These are phyloP conservation scores for Pythium brassicae DNA, from an alignment of 352 stramenopile species.

Conservation along the genomic window DNA sequence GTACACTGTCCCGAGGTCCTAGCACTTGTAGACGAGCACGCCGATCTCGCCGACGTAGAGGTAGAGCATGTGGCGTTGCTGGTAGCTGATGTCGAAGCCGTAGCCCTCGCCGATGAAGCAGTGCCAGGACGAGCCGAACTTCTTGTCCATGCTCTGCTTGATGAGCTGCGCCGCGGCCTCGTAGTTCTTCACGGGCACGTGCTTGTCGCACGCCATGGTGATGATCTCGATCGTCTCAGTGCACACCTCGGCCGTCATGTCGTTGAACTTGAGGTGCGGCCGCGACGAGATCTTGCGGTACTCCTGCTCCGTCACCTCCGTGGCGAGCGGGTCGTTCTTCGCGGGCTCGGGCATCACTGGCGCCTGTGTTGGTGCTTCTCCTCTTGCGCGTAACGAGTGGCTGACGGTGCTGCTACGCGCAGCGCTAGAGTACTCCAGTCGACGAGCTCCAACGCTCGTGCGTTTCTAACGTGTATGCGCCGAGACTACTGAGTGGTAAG, in stretches of 20 bases:
- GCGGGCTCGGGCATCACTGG: constrained; percentile 44
- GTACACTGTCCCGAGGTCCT: too few species aligned
- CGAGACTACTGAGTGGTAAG: too few species aligned
- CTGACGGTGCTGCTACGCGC: too few species aligned
- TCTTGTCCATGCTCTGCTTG: constrained; percentile 97
- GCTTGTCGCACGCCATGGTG: constrained; percentile 96
- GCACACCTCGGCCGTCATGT: constrained; percentile 93
- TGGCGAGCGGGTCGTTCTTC: constrained; percentile 29
- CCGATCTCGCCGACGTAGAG: constrained; percentile 92
- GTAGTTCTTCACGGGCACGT: constrained; percentile 92
- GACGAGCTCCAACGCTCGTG: too few species aligned
- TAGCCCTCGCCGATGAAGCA: constrained; percentile 96
- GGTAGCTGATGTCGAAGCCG: constrained; percentile 95
- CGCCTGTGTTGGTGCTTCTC: too few species aligned
- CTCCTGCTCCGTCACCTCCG: constrained; percentile 66
- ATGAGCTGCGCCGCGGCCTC: constrained; percentile 90
- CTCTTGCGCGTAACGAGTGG: too few species aligned
- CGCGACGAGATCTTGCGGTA: constrained; percentile 85
- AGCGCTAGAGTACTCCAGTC: too few species aligned
- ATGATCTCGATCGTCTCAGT: constrained; percentile 95
- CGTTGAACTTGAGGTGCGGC: constrained; percentile 77
- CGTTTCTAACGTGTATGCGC: too few species aligned
- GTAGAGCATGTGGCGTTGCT: constrained; percentile 95
- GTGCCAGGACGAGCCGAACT: constrained; percentile 95
- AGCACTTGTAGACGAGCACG: constrained; percentile 96